These are phyloP conservation scores for Penicillium occitanis DNA, from an alignment of 2,329 filamentous ascomycete species.

Conservation along the genomic window DNA sequence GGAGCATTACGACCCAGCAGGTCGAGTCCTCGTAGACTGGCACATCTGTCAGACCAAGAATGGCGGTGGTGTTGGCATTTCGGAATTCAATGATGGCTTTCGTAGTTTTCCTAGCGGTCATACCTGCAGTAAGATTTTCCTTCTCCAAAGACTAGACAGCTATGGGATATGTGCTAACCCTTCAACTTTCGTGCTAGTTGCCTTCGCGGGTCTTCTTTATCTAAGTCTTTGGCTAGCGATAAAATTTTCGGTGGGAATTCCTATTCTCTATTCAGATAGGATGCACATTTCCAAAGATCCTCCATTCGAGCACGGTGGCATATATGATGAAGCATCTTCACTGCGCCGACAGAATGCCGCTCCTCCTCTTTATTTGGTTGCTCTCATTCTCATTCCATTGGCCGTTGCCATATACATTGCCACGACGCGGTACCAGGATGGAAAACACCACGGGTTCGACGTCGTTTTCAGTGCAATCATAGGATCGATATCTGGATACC, in stretches of 20 bases:
- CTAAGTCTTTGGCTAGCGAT: not conserved
- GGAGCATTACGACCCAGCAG: conserved; percentile 52
- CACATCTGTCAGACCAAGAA: conserved; percentile 69
- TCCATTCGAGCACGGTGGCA: not conserved
- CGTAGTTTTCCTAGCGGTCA: conserved; percentile 79
- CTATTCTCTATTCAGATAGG: not conserved
- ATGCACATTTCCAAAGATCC: not conserved
- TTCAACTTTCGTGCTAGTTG: not conserved
- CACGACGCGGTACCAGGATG: not conserved
- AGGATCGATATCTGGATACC: not conserved
- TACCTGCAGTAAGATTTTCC: conserved; percentile 56
- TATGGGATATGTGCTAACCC: not conserved
- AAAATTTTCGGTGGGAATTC: not conserved
- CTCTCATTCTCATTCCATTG: not conserved
- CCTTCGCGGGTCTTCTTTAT: not conserved
- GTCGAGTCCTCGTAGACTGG: conserved; percentile 68
- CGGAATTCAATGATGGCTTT: conserved; percentile 69
- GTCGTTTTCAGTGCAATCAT: not conserved
- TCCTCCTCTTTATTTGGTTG: not conserved
- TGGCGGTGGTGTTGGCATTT: conserved; percentile 39
- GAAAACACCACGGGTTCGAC: not conserved
- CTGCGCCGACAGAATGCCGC: not conserved
- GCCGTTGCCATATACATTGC: not conserved
- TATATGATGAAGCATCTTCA: not conserved
- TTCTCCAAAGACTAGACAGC: not conserved